Percentiles rank a stretch among this genome's conserved stretches.
These are phyloP conservation scores for Entrophospora sp. DNA, from an alignment of 192 early-diverging fungal genomes.

Conservation along the genomic window DNA sequence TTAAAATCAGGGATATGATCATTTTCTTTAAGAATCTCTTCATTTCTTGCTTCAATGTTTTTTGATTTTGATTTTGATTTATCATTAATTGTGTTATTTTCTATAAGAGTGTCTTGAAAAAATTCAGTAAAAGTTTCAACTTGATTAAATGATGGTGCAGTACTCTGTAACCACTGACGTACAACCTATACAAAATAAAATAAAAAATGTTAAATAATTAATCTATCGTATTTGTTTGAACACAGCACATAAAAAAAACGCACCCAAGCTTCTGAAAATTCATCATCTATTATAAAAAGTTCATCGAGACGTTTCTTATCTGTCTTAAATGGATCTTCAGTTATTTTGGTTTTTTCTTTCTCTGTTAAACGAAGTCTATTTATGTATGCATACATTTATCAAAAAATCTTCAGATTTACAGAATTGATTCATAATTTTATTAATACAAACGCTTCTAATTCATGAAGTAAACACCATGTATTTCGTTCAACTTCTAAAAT, in stretches of 20 bases:
- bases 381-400: too few relatives aligned
- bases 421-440: not conserved
- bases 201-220: not conserved
- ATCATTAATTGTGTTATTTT: not conserved
- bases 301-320: not conserved
- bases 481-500: conserved; percentile 12
- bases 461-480: not conserved
- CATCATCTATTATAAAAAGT: not conserved
- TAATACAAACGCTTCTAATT: not conserved
- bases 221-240: not conserved
- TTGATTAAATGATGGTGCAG: not conserved
- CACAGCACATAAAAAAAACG: not conserved
- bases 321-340: not conserved
- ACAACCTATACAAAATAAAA: not conserved
- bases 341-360: not conserved
- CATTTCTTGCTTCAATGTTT: not conserved
- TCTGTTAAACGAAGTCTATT: not conserved
- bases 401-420: not conserved
- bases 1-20: too few relatives aligned
- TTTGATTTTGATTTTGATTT: not conserved
- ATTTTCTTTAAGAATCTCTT: too few relatives aligned
- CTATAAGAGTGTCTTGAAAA: not conserved
- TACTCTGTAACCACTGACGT: conserved; percentile 7
- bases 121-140: conserved; percentile 4
- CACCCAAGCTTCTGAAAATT: conserved; percentile 11